phyloP scores from a whole-genome alignment of 2,329 filamentous ascomycete species.

The Thielaviopsis musarum region DNA sequence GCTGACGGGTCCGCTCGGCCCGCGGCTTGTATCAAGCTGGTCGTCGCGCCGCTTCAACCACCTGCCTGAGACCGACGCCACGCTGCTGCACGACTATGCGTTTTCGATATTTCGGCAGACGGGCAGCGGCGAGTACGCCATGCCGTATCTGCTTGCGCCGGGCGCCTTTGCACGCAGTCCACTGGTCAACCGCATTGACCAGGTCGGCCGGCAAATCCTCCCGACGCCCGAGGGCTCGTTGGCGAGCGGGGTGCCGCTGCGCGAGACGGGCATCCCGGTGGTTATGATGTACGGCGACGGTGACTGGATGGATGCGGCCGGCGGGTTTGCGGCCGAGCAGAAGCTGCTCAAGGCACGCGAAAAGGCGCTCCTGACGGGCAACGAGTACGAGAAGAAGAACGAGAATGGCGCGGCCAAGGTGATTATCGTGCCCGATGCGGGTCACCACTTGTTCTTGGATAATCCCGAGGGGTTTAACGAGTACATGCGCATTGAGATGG shows the following conservation, averaged over 20 bases:
- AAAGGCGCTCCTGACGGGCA: conserved; percentile 42
- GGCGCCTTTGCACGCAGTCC: conserved; percentile 83
- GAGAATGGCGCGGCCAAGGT: conserved; percentile 78
- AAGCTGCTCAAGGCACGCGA: conserved; percentile 54
- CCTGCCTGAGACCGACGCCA: conserved; percentile 60
- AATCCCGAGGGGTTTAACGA: conserved; percentile 42
- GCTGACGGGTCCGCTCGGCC: conserved; percentile 75
- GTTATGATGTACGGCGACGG: conserved; percentile 94
- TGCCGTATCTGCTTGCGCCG: conserved; percentile 83
- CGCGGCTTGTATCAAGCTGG: conserved; percentile 87
- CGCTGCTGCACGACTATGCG: conserved; percentile 79
- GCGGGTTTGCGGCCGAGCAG: conserved; percentile 64
- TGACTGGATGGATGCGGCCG: conserved; percentile 96
- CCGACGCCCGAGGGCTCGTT: conserved; percentile 15
- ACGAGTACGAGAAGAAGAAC: conserved; percentile 45
- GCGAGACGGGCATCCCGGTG: conserved; percentile 57
- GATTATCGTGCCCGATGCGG: conserved; percentile 48
- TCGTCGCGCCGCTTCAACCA: conserved; percentile 84
- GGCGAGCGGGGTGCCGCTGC: conserved; percentile 15
- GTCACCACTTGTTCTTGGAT: conserved; percentile 43
- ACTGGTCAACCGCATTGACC: conserved; percentile 70
- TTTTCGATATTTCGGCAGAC: conserved; percentile 88
- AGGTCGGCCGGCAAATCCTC: conserved; percentile 59
- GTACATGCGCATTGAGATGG: conserved; percentile 34
- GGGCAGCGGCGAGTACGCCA: conserved; percentile 83